Conservation (phyloP, 2,329 filamentous ascomycete species). For the Colletotrichum plurivorum region DNA sequence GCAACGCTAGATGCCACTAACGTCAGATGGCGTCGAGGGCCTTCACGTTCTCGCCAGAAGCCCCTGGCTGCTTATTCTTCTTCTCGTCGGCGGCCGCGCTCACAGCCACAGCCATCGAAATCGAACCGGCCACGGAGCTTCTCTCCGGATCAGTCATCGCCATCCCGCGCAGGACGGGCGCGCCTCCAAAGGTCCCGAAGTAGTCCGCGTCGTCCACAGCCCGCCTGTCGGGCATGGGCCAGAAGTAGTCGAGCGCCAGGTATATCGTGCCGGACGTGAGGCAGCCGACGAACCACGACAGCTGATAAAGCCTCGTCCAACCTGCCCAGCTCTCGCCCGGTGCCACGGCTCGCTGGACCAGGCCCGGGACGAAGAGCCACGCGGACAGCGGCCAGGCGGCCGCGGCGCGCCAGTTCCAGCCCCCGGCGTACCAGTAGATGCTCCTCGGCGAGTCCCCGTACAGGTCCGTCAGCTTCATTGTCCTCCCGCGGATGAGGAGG, state of each 20-base stretch:
- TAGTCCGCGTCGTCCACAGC: slow-evolving; percentile 42
- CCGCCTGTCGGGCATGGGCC: slow-evolving; percentile 39
- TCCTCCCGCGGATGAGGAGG: slow-evolving; percentile 50
- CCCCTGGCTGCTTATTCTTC: neutral
- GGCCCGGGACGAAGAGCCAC: slow-evolving; percentile 41
- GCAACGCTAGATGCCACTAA: neutral
- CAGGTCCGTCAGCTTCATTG: slow-evolving; percentile 51
- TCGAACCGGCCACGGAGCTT: neutral
- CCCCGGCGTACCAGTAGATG: slow-evolving; percentile 42
- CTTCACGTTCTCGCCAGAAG: neutral
- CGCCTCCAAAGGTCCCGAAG: slow-evolving; percentile 43
- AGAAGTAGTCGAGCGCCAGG: slow-evolving; percentile 41
- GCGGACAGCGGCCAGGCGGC: slow-evolving; percentile 35
- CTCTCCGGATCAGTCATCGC: slow-evolving; percentile 13
- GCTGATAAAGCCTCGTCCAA: slow-evolving; percentile 44
- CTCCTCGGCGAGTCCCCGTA: slow-evolving; percentile 41
- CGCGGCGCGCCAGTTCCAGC: slow-evolving; percentile 39
- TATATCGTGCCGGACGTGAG: slow-evolving; percentile 40
- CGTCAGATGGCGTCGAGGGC: slow-evolving; percentile 5
- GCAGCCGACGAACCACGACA: slow-evolving; percentile 44
- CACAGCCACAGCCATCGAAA: neutral
- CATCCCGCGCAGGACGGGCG: slow-evolving; percentile 18
- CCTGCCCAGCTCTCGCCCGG: slow-evolving; percentile 39
- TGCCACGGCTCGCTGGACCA: slow-evolving; percentile 41
- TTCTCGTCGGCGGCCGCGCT: no score